A percentile compares a stretch with the other conserved stretches of the same genome.
phyloP scores from a whole-genome alignment of 768 basidiomycete genomes.

The Tephrocybe sp. region DNA sequence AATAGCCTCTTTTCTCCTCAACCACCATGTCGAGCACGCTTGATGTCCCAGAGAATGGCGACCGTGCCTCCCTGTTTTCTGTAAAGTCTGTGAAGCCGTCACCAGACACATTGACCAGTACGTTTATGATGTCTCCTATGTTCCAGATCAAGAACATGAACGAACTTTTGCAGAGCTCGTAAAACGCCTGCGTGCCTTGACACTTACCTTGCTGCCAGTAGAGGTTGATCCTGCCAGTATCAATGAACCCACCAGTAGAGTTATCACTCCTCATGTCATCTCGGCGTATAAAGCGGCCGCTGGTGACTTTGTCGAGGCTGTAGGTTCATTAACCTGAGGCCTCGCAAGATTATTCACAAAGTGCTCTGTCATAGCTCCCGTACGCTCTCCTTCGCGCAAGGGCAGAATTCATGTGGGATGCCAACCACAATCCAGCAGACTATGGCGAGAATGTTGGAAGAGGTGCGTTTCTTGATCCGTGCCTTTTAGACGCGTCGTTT shows the following conservation, averaged over 20 bases:
- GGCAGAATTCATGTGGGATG: constrained; percentile 81
- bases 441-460: constrained; percentile 84
- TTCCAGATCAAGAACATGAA: not conserved
- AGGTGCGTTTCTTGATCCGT: constrained; percentile 41
- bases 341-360: not conserved
- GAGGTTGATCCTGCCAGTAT: constrained; percentile 71
- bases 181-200: constrained; percentile 75
- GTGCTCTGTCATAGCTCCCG: constrained; percentile 53
- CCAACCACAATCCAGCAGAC: constrained; percentile 78
- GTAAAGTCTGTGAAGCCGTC: constrained; percentile 51
- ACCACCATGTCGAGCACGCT: constrained; percentile 33
- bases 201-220: constrained; percentile 73
- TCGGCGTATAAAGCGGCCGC: constrained; percentile 75
- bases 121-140: constrained; percentile 21
- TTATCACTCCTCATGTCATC: constrained; percentile 82
- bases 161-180: constrained; percentile 60
- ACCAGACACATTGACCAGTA: constrained; percentile 78
- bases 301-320: constrained; percentile 86
- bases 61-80: constrained; percentile 46
- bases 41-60: constrained; percentile 33
- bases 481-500: constrained; percentile 1
- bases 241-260: constrained; percentile 74
- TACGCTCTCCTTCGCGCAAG: constrained; percentile 78
- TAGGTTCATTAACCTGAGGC: constrained; percentile 31
- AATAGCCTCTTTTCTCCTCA: not conserved